Base-by-base conservation (phyloP, 768 basidiomycete species). In the Lactarius hengduanensis region DNA sequence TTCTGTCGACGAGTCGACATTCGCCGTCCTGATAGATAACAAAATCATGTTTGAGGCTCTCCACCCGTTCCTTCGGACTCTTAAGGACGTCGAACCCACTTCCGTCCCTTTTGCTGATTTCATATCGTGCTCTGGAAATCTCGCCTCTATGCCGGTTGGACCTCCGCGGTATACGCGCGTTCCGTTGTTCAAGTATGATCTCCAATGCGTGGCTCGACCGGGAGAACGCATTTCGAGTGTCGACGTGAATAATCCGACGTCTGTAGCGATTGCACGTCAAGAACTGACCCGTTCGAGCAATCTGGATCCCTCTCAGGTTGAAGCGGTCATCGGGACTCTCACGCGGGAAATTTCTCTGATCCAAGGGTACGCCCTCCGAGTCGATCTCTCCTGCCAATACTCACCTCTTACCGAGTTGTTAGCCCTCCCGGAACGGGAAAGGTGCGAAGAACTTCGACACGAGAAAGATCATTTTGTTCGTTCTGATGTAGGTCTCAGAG, bases 341-440 rank as follows among this genome's bases (percentile, higher is more conserved):
- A 82, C 80, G 0, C 75, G 84, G 58, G 87, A 91, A 69, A 73
- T 92, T 0, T 78, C 83, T 0, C 74, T 92, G 57, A 88, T 93
- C 45, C 90, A 92, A 76, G 91, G 91, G 87, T 90, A 61, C 55
- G 77, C n/a, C n/a, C n/a, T n/a, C n/a, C n/a, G n/a, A n/a, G n/a
- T n/a, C n/a, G n/a, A n/a, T n/a, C n/a, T n/a, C n/a, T n/a, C n/a
- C n/a, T n/a, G n/a, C n/a, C n/a, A n/a, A n/a, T n/a, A n/a, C n/a
- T n/a, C n/a, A n/a, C n/a, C n/a, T n/a, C n/a, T n/a, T 20, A 4
- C 36, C 20, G 34, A 55, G 9, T 50, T 20, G 30, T 32, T 64
- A 89, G 89, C 55, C 90, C 90, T 30, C 91, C 90, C 1, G 91
- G 90, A 1, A 91, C 90, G 0, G 91, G 90, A 68, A 91, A 91